These are phyloP conservation scores for Acmispon strigosus DNA, from an alignment of 306 rosid genomes.

Conservation along the genomic window DNA sequence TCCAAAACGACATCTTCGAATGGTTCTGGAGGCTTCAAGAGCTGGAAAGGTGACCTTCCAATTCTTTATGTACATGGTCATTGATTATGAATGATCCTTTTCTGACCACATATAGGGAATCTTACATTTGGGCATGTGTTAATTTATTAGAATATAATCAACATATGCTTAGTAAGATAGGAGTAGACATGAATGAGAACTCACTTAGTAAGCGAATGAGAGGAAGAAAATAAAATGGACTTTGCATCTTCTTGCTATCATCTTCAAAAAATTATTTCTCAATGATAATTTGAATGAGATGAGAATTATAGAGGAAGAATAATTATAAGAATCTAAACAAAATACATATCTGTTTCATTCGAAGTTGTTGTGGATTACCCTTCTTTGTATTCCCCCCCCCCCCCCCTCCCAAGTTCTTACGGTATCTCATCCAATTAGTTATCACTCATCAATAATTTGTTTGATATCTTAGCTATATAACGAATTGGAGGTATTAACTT, in stretches of 20 bases:
- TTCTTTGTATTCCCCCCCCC: too few species aligned
- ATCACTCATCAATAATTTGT: too few species aligned
- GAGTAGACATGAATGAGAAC: background rate
- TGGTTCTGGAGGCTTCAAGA: constrained; percentile 66
- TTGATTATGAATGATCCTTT: background rate
- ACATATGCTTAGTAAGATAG: background rate
- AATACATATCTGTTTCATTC: background rate
- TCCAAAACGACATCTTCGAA: constrained; percentile 81
- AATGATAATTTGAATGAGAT: constrained; percentile 3
- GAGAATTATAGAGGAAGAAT: background rate
- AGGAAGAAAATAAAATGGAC: constrained; percentile 4
- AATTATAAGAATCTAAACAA: background rate
- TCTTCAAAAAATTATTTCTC: background rate
- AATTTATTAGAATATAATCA: background rate
- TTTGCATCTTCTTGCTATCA: background rate
- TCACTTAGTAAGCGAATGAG: background rate
- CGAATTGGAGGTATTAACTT: background rate
- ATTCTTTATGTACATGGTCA: background rate
- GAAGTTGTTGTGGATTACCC: background rate
- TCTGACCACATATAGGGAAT: background rate
- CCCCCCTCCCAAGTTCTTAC: background rate
- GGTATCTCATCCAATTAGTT: too few species aligned
- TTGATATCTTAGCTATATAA: background rate
- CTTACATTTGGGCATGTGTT: background rate
- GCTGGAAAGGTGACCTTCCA: constrained; percentile 64